phyloP scores from a whole-genome alignment of 106 monocot species.

The Platanthera zijinensis region DNA sequence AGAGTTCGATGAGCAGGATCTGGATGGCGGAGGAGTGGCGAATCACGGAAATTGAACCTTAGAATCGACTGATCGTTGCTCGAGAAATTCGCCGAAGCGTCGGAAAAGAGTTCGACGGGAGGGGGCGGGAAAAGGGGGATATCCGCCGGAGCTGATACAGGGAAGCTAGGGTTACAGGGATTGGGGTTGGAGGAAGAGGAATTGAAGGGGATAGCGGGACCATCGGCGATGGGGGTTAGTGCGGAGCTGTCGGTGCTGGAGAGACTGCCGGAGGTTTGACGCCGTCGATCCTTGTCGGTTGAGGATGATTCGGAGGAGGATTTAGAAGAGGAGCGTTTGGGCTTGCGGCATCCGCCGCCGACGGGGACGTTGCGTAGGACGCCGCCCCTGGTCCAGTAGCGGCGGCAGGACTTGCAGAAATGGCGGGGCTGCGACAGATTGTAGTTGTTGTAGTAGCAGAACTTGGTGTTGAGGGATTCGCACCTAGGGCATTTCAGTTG shows the following conservation, averaged over 20 bases:
- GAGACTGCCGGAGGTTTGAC: background rate
- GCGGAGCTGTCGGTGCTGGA: slow-evolving; percentile 7
- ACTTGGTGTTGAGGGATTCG: slow-evolving; percentile 61
- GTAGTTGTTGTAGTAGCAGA: slow-evolving; percentile 92
- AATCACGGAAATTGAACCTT: slow-evolving; percentile 12
- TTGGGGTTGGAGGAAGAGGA: slow-evolving; percentile 4
- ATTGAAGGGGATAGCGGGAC: background rate
- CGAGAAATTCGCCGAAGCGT: slow-evolving; percentile 4
- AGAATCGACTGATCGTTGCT: background rate
- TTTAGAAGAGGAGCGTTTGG: slow-evolving; percentile 26
- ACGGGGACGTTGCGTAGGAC: slow-evolving; percentile 86
- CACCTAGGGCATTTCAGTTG: slow-evolving; percentile 44
- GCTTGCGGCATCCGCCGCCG: slow-evolving; percentile 71
- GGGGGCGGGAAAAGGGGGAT: background rate
- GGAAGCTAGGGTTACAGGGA: background rate
- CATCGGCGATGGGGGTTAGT: background rate
- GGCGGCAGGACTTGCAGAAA: slow-evolving; percentile 74
- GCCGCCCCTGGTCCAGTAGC: slow-evolving; percentile 89
- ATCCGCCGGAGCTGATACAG: background rate
- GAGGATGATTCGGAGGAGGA: slow-evolving; percentile 1
- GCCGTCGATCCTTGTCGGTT: background rate
- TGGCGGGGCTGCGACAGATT: slow-evolving; percentile 67
- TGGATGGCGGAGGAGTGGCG: background rate
- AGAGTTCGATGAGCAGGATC: slow-evolving; percentile 1
- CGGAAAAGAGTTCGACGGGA: slow-evolving; percentile 2